Percentiles rank a stretch among this genome's conserved stretches.
Conservation (phyloP, 805 yeast genomes). For the Torulaspora gathmanii region DNA sequence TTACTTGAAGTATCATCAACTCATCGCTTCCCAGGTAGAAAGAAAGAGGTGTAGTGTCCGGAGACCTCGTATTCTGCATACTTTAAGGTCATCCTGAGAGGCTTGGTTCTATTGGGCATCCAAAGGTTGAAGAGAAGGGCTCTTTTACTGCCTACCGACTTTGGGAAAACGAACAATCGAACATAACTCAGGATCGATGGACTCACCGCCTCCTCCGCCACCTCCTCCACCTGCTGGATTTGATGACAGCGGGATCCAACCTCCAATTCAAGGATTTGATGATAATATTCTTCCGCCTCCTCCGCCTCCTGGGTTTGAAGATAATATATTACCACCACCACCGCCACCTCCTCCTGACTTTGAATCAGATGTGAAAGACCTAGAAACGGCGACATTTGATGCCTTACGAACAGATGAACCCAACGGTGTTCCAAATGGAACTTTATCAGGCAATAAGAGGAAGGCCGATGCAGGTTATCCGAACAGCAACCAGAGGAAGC, state of each 20-base stretch:
- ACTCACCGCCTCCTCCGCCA: constrained; percentile 2
- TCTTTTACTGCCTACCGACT: constrained; percentile 32
- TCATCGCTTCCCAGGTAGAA: no score
- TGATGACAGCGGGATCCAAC: constrained; percentile 17
- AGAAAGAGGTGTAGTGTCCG: no score
- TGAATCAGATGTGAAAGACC: neutral
- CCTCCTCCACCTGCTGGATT: constrained; percentile 18
- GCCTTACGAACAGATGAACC: neutral
- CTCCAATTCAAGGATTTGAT: constrained; percentile 33
- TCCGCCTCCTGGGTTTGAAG: constrained; percentile 18
- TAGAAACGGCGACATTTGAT: neutral
- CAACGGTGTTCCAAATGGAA: neutral
- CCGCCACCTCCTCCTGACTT: constrained; percentile 16
- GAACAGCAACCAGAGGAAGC: constrained; percentile 6
- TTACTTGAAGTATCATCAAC: no score
- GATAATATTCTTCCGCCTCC: constrained; percentile 29
- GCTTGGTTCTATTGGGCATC: neutral
- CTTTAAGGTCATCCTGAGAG: neutral
- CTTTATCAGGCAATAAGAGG: constrained; percentile 11
- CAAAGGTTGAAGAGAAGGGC: neutral
- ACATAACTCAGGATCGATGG: constrained; percentile 6
- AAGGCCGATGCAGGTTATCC: constrained; percentile 17
- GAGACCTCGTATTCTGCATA: no score
- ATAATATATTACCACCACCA: constrained; percentile 20
- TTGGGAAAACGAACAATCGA: neutral